phyloP scores from a whole-genome alignment of 768 basidiomycete genomes.

The Panellus pusillus region DNA sequence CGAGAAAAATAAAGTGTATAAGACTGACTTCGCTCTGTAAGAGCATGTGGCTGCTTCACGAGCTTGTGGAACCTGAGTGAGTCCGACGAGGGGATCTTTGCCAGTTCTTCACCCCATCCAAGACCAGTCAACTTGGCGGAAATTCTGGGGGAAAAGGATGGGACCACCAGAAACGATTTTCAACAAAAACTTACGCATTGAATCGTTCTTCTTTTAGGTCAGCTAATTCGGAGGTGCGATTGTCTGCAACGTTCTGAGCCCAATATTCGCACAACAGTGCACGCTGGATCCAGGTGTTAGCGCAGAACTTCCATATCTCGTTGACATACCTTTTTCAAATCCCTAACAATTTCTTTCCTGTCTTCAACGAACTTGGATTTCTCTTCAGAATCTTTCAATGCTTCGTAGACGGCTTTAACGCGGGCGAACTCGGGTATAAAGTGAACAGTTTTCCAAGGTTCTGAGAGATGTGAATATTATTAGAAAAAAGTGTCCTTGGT shows the following conservation, averaged over 20 bases:
- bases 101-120: constrained; percentile 51
- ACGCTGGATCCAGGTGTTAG: constrained; percentile 31
- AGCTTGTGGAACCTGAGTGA: constrained; percentile 42
- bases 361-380: constrained; percentile 34
- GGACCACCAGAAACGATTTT: neutral
- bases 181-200: constrained; percentile 36
- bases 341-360: constrained; percentile 30
- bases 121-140: constrained; percentile 44
- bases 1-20: neutral
- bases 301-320: neutral
- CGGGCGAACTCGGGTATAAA: constrained; percentile 28
- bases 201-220: constrained; percentile 43
- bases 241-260: constrained; percentile 35
- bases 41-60: constrained; percentile 46
- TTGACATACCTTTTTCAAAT: constrained; percentile 32
- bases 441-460: constrained; percentile 17
- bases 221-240: constrained; percentile 44
- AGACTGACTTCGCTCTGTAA: constrained; percentile 52
- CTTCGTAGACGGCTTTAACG: constrained; percentile 21
- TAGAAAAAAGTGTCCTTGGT: neutral
- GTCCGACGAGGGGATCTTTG: constrained; percentile 37
- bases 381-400: constrained; percentile 1
- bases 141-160: constrained; percentile 36
- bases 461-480: constrained; percentile 9
- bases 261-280: constrained; percentile 41